Percentiles rank a stretch among this genome's conserved stretches.
Conservation (phyloP, 495 filamentous ascomycete genomes). For the Aspergillus panamensis region DNA sequence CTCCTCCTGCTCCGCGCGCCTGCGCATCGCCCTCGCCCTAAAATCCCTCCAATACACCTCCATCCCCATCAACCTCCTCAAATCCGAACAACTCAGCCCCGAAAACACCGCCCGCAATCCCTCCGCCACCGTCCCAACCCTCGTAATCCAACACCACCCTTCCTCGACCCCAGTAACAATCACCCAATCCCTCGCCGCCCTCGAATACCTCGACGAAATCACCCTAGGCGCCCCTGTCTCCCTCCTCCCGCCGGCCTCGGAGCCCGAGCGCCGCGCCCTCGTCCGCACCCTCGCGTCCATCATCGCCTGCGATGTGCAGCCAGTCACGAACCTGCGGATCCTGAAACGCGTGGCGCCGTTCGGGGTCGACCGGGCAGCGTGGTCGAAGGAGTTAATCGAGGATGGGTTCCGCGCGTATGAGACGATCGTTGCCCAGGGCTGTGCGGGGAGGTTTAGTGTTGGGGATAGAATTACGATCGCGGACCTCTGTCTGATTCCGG, state of each 20-base stretch:
- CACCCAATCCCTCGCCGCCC: constrained; percentile 49
- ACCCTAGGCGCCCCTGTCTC: constrained; percentile 26
- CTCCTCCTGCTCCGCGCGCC: constrained; percentile 52
- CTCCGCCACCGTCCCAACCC: constrained; percentile 48
- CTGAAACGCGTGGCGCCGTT: constrained; percentile 41
- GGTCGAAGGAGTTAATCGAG: constrained; percentile 40
- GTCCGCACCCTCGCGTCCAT: constrained; percentile 45
- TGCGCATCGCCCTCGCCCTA: constrained; percentile 50
- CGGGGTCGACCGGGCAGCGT: constrained; percentile 33
- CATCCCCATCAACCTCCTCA: constrained; percentile 45
- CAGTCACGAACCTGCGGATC: constrained; percentile 47
- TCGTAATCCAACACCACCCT: constrained; percentile 31
- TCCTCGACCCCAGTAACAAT: constrained; percentile 33
- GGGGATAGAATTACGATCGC: constrained; percentile 50
- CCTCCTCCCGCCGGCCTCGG: constrained; percentile 34
- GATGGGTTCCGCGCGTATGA: constrained; percentile 51
- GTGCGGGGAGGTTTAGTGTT: constrained; percentile 46
- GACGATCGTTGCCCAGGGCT: constrained; percentile 21
- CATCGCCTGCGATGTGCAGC: constrained; percentile 49
- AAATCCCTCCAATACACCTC: constrained; percentile 43
- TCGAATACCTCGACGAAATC: constrained; percentile 53
- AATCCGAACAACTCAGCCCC: constrained; percentile 38
- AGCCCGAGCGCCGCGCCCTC: constrained; percentile 32
- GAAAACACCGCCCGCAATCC: constrained; percentile 42
- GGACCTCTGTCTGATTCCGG: constrained; percentile 51